A percentile compares a stretch with the other conserved stretches of the same genome.
These are phyloP conservation scores for Dimocarpus longan DNA, from an alignment of 345 rosid genomes.

Conservation along the genomic window DNA sequence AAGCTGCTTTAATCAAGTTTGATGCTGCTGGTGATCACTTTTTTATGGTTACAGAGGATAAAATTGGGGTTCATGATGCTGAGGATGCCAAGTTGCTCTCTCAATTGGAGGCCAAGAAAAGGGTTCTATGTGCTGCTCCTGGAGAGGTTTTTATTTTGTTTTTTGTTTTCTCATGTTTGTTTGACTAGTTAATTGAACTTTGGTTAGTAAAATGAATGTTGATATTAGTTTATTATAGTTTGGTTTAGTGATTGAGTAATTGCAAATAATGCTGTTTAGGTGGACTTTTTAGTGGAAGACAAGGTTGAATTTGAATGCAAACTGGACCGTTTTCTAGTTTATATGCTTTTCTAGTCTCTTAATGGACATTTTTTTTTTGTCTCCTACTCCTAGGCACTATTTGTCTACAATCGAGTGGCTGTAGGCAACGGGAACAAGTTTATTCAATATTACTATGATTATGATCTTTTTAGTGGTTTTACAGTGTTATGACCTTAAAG, in stretches of 20 bases:
- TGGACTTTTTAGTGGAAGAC: background rate
- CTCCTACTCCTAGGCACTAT: background rate
- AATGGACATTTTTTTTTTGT: no score
- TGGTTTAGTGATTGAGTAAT: background rate
- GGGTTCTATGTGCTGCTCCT: conserved; percentile 78
- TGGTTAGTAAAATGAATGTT: background rate
- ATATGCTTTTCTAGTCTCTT: background rate
- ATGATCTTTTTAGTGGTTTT: background rate
- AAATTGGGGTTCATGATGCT: conserved; percentile 70
- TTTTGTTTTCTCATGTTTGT: background rate
- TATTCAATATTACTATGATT: background rate
- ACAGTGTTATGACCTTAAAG: background rate
- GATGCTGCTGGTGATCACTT: conserved; percentile 64
- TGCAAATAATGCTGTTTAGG: background rate
- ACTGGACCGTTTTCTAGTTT: background rate
- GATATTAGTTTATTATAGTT: background rate
- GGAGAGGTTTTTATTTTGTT: conserved; percentile 61
- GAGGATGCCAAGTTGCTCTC: conserved; percentile 81
- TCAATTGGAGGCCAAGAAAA: conserved; percentile 61
- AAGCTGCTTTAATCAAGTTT: conserved; percentile 66
- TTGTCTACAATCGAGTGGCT: no score
- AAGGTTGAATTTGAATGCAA: background rate
- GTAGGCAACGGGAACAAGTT: background rate
- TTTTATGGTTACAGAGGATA: conserved; percentile 66
- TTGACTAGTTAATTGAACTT: background rate